phyloP scores from a whole-genome alignment of 176 grass and related monocot genomes.

The Rhynchospora tenuis region DNA sequence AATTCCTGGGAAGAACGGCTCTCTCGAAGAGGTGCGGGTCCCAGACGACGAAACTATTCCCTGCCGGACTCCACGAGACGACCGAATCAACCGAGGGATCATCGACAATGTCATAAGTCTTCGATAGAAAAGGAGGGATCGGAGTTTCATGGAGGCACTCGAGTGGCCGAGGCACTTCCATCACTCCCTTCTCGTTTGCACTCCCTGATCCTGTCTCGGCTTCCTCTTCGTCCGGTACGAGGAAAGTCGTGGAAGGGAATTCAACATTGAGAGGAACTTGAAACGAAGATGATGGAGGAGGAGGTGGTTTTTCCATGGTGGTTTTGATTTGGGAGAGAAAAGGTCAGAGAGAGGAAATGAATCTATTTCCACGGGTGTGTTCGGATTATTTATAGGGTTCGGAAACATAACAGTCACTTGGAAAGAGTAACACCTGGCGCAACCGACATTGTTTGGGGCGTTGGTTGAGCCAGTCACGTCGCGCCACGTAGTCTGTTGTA shows the following conservation, averaged over 20 bases:
- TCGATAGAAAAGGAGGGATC: slow-evolving; percentile 75
- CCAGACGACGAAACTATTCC: slow-evolving; percentile 92
- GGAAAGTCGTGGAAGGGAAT: slow-evolving; percentile 17
- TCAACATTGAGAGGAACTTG: background rate
- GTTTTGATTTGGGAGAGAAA: background rate
- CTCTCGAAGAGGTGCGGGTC: slow-evolving; percentile 59
- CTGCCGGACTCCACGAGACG: slow-evolving; percentile 66
- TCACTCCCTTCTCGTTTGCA: background rate
- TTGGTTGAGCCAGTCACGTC: background rate
- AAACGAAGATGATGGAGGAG: background rate
- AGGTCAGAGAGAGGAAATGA: background rate
- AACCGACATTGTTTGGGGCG: background rate
- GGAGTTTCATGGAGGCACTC: slow-evolving; percentile 57
- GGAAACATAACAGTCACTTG: background rate
- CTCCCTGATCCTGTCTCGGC: background rate
- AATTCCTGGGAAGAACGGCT: slow-evolving; percentile 55
- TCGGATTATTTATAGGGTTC: background rate
- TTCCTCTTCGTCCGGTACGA: slow-evolving; percentile 7
- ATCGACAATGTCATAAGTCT: slow-evolving; percentile 83
- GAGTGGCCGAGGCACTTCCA: slow-evolving; percentile 31
- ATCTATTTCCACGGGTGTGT: background rate
- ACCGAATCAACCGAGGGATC: slow-evolving; percentile 58
- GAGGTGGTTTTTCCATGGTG: background rate
- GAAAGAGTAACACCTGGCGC: background rate
- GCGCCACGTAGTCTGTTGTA: background rate